Base-by-base conservation (phyloP, 2,329 filamentous ascomycete genomes). In the Rhytidhysteron rufulum region DNA sequence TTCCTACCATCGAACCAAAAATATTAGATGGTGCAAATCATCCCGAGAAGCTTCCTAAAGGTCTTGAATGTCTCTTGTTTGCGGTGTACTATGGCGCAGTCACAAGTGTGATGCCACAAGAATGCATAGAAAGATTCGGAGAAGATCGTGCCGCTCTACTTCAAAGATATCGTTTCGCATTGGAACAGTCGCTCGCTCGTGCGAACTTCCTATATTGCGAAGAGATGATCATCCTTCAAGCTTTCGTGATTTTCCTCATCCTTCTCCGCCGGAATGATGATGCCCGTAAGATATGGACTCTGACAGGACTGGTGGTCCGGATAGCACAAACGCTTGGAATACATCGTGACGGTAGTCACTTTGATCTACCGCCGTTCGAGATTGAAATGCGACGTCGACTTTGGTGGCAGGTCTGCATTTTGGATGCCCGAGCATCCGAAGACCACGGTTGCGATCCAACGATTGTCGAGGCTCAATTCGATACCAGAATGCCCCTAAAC, bases 361-460 rank as follows among this genome's bases (percentile, higher is more conserved):
- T 79, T 46, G 63, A 68, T 24, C 64, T 83, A 0, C 65, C 68
- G 0, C 78, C 80, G 0, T 85, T 80, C 49, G 76, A 82, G 39
- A 70, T 76, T 4, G 79, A 83, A 54, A 77, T 80, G 66, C 68
- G 78, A 16, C 68, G 79, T 43, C 66, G 79, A 21, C 60, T 80
- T 5, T 83, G 79, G 79, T 82, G 78, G 75, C 72, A 77, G 43
- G 57, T 82, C 0, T 71, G 73, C 48, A 66, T 82, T 11, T 62
- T 85, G 0, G 82, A 85, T 53, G 70, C 73, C 3, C 67, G 80
- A 43, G 71, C 79, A 2, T 77, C 78, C 1, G 80, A 84, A 51
- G 78, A 83, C 42, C 78, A 83, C 52, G 80, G 79, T 0, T 78
- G 76, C 17, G 79, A 83, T 43, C 75, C 79, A 3, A 77, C 75